These are phyloP conservation scores for Trichoderma sp. DNA, from an alignment of 2,329 filamentous ascomycete genomes.

Conservation along the genomic window DNA sequence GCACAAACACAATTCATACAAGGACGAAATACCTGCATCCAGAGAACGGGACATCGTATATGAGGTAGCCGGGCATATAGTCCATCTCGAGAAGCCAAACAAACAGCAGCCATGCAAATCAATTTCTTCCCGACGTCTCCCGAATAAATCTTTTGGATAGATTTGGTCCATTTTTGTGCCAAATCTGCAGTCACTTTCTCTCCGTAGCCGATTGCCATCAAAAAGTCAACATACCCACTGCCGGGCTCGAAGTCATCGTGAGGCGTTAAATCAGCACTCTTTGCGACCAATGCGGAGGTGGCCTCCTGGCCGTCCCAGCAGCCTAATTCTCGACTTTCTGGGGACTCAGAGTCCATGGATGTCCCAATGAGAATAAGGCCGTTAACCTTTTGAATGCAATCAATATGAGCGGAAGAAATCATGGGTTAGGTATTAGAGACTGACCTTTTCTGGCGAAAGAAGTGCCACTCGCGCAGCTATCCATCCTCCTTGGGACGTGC, in stretches of 20 bases:
- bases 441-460: neutral
- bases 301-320: neutral
- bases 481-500: neutral
- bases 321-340: neutral
- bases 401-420: neutral
- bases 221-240: neutral
- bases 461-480: neutral
- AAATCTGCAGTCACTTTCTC: neutral
- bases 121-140: neutral
- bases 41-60: neutral
- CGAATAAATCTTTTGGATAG: neutral
- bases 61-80: neutral
- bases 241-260: neutral
- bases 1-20: neutral
- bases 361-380: neutral
- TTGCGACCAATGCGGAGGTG: neutral
- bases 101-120: neutral
- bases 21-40: neutral
- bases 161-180: neutral
- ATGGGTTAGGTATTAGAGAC: neutral
- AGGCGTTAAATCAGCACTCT: neutral
- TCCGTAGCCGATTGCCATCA: neutral
- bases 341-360: neutral
- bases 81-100: neutral
- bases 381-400: neutral